phyloP scores from a whole-genome alignment of 768 basidiomycete genomes.

The Gautieria morchelliformis region DNA sequence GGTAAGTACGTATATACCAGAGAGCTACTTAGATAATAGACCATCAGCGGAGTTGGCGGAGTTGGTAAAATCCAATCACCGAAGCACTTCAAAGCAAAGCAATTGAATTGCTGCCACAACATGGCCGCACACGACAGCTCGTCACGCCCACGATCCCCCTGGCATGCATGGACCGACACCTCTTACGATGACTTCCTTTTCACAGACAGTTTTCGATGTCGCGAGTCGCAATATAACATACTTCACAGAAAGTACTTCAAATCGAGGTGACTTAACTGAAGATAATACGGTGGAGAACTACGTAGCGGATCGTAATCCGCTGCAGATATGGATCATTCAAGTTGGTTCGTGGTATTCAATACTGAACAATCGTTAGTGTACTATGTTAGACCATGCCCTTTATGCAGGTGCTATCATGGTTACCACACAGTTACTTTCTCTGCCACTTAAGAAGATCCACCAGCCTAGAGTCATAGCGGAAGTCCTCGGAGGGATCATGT shows the following conservation, averaged over 20 bases:
- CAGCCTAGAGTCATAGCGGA: constrained; percentile 86
- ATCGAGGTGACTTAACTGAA: not conserved
- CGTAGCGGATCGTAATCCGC: not conserved
- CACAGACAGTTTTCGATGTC: not conserved
- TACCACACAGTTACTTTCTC: constrained; percentile 67
- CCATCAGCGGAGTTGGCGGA: too few relatives aligned
- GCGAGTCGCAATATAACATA: not conserved
- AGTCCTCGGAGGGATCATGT: constrained; percentile 82
- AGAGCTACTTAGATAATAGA: too few relatives aligned
- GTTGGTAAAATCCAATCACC: too few relatives aligned
- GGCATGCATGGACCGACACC: not conserved
- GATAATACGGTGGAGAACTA: not conserved
- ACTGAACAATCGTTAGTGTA: not conserved
- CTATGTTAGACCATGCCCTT: not conserved
- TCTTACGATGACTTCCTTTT: not conserved
- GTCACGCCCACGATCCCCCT: not conserved
- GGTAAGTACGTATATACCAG: too few relatives aligned
- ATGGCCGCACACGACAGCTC: too few relatives aligned
- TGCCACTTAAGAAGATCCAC: constrained; percentile 58
- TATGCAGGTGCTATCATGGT: constrained; percentile 70
- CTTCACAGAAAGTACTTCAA: not conserved
- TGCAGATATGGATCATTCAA: constrained; percentile 6
- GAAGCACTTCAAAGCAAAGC: too few relatives aligned
- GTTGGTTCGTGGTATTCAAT: not conserved
- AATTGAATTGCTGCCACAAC: too few relatives aligned